Conservation (phyloP, 768 basidiomycete species). For the Mycena albidolilacea region DNA sequence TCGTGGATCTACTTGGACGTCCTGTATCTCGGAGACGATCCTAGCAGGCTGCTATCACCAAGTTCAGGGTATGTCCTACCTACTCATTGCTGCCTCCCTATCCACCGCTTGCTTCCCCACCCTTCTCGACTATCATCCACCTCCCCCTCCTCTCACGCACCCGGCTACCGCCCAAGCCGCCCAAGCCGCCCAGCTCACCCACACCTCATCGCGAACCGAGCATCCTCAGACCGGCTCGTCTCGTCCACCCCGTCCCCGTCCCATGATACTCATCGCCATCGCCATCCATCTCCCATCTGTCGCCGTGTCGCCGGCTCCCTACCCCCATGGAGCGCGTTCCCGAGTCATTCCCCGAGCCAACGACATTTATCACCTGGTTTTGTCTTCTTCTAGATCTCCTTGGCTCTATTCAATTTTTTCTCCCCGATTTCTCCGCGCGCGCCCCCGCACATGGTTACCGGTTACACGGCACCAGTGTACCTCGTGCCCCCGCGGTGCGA, state of each 20-base stretch:
- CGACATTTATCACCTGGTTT: background rate
- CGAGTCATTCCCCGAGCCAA: constrained; percentile 37
- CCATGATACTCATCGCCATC: background rate
- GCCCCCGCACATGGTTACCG: no score
- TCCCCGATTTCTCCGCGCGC: no score
- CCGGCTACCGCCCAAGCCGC: background rate
- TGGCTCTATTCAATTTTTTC: no score
- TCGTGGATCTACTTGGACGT: no score
- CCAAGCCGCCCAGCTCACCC: background rate
- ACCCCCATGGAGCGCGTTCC: constrained; percentile 33
- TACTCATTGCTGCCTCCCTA: no score
- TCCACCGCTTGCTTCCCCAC: background rate
- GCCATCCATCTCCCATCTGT: constrained; percentile 18
- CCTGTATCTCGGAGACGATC: no score
- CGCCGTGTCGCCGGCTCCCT: background rate
- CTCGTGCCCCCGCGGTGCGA: constrained; percentile 18
- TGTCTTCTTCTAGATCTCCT: no score
- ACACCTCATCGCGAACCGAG: constrained; percentile 16
- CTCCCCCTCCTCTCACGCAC: background rate
- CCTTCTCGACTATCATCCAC: background rate
- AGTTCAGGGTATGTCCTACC: no score
- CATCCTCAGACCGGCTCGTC: constrained; percentile 25
- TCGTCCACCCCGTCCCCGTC: background rate
- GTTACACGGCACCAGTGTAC: background rate
- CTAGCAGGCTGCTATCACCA: no score